Evolutionary conservation across 352 stramenopile genomes (phyloP).

Genomic region (Globisporangium acanthophoron): DNA sequence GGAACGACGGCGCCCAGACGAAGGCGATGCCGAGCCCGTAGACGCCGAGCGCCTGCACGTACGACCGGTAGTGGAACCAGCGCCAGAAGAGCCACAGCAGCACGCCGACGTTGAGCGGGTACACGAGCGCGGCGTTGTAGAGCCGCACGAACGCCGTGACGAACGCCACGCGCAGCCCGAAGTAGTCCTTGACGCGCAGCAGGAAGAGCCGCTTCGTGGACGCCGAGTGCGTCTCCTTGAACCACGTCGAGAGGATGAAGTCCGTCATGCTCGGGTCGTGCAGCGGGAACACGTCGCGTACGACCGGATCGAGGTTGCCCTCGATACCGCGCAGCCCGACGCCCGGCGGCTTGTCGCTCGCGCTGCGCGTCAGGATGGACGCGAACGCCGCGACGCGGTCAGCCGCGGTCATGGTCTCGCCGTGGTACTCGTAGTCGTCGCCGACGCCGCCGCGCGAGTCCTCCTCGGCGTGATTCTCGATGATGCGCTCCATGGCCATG

Average conservation of each 20-base stretch:
- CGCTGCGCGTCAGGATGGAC: constrained; percentile 40
- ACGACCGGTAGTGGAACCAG: constrained; percentile 49
- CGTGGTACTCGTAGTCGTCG: constrained; percentile 52
- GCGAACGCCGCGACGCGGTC: constrained; percentile 47
- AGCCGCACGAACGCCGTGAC: constrained; percentile 54
- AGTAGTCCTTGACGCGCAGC: constrained; percentile 58
- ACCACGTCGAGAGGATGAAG: constrained; percentile 57
- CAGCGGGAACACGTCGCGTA: constrained; percentile 54
- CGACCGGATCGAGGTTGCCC: constrained; percentile 37
- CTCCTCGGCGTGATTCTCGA: constrained; percentile 53
- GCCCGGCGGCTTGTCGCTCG: constrained; percentile 42
- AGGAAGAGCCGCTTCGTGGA: constrained; percentile 42
- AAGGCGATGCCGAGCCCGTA: constrained; percentile 47
- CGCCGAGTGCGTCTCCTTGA: constrained; percentile 34
- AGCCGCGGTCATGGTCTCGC: constrained; percentile 44
- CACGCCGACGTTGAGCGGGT: constrained; percentile 33
- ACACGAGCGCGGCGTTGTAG: constrained; percentile 48
- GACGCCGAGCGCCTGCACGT: constrained; percentile 42
- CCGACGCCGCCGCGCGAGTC: constrained; percentile 29
- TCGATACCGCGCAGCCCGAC: constrained; percentile 41
- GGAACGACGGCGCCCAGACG: constrained; percentile 46
- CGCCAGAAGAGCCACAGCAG: constrained; percentile 54
- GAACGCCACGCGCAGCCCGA: constrained; percentile 54
- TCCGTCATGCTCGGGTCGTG: constrained; percentile 59
- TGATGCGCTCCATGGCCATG: constrained; percentile 54